These are phyloP conservation scores for Spergularia azorica DNA, from an alignment of 179 eudicot species.

Conservation along the genomic window DNA sequence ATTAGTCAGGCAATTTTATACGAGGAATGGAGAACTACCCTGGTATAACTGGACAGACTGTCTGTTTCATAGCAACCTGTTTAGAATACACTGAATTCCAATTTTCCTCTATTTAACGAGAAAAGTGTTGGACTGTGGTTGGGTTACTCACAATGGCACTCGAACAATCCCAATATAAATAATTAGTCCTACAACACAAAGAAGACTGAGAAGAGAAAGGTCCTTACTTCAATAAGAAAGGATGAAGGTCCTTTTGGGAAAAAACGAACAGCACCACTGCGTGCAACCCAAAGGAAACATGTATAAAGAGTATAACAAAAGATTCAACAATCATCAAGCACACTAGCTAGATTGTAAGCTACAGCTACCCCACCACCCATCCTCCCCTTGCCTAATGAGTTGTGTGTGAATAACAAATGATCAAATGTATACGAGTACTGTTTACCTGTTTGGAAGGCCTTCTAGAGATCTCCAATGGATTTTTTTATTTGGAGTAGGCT, in stretches of 20 bases:
- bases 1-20: not conserved
- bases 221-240: constrained; percentile 82
- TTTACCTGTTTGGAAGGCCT: constrained; percentile 93
- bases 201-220: too few species aligned
- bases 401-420: too few species aligned
- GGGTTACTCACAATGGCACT: not conserved
- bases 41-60: not conserved
- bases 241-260: constrained; percentile 87
- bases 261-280: constrained; percentile 98
- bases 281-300: too few species aligned
- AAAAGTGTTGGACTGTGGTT: not conserved
- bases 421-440: too few species aligned
- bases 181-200: not conserved
- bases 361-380: too few species aligned
- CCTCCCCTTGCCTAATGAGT: too few species aligned
- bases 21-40: not conserved
- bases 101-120: not conserved
- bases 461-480: constrained; percentile 97
- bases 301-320: too few species aligned
- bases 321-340: too few species aligned
- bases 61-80: too few species aligned
- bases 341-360: too few species aligned
- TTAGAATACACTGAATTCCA: too few species aligned
- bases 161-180: not conserved
- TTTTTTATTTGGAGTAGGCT: constrained; percentile 95